Conservation (phyloP, 306 rosid species). For the Glycine soja region DNA sequence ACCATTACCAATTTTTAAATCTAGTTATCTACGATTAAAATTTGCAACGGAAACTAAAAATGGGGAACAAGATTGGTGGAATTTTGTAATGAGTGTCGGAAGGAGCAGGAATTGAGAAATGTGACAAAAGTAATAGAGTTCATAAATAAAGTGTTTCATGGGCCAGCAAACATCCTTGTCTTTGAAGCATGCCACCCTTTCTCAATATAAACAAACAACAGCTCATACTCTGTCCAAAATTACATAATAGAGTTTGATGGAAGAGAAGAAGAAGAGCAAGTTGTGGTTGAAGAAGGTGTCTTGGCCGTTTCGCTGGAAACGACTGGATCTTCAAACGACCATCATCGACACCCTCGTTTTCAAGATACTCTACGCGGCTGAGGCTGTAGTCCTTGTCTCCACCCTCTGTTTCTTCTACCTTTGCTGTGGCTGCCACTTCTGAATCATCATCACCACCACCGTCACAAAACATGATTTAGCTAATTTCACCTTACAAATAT, state of each 20-base stretch:
- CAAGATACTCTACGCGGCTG: conserved; percentile 65
- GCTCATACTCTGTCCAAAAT: background rate
- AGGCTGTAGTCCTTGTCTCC: conserved; percentile 71
- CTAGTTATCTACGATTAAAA: background rate
- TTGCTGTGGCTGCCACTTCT: conserved; percentile 81
- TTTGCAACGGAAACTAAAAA: background rate
- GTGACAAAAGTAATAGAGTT: conserved; percentile 18
- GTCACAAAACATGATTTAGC: background rate
- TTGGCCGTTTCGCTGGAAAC: conserved; percentile 64
- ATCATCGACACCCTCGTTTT: conserved; percentile 69
- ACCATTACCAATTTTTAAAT: too few species aligned
- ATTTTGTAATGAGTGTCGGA: background rate
- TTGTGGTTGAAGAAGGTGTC: conserved; percentile 73
- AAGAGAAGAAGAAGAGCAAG: conserved; percentile 34
- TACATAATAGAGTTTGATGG: conserved; percentile 29
- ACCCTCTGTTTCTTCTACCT: conserved; percentile 82
- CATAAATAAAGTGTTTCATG: conserved; percentile 1
- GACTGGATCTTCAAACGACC: conserved; percentile 54
- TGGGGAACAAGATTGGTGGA: background rate
- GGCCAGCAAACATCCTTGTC: conserved; percentile 41
- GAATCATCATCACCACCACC: conserved; percentile 9
- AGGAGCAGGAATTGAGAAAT: background rate
- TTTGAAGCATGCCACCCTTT: conserved; percentile 36
- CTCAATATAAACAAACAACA: conserved; percentile 6
- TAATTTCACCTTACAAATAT: too few species aligned